phyloP scores from a whole-genome alignment of 257 asterid genomes.

The Capsicum baccatum region DNA sequence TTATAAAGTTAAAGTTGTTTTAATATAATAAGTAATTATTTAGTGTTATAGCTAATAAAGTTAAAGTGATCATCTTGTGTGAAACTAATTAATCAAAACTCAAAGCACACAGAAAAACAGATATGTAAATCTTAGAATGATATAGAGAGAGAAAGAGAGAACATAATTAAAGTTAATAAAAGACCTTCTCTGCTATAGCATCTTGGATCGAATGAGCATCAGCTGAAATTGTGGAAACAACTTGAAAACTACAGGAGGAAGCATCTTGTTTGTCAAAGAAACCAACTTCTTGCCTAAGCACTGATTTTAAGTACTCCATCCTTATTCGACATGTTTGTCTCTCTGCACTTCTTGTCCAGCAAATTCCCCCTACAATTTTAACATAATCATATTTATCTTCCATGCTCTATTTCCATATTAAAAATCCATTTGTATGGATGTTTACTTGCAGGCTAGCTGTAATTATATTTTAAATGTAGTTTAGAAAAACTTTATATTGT shows the following conservation, averaged over 20 bases:
- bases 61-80: too few species aligned
- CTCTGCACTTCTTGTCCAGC: slow-evolving; percentile 89
- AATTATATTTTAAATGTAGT: too few species aligned
- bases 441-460: too few species aligned
- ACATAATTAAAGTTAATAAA: background rate
- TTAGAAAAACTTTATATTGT: too few species aligned
- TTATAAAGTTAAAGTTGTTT: too few species aligned
- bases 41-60: background rate
- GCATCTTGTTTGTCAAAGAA: slow-evolving; percentile 65
- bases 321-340: slow-evolving; percentile 73
- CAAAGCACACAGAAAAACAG: background rate
- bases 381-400: background rate
- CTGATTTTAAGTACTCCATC: slow-evolving; percentile 64
- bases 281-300: slow-evolving; percentile 76
- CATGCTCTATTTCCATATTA: too few species aligned
- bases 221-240: slow-evolving; percentile 67
- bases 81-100: background rate
- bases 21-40: too few species aligned
- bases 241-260: slow-evolving; percentile 67
- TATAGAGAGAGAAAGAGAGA: background rate
- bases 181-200: slow-evolving; percentile 72
- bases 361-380: slow-evolving; percentile 57
- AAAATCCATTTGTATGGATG: too few species aligned
- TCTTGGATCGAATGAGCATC: slow-evolving; percentile 74
- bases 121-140: background rate